Conservation (phyloP, 2,329 filamentous ascomycete species). For the Penicillium corylophilum region DNA sequence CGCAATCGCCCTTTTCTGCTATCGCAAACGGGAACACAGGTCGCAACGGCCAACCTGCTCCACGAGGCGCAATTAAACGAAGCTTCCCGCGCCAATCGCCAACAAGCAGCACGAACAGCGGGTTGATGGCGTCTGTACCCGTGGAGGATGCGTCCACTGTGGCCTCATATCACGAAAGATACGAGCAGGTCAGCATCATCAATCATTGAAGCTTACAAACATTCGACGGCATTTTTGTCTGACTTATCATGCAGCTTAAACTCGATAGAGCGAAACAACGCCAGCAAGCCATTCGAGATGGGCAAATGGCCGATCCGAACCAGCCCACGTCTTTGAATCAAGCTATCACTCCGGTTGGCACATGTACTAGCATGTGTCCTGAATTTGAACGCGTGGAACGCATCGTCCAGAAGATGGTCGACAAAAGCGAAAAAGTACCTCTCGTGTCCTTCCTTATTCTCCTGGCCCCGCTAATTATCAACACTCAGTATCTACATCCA, state of each 20-base stretch:
- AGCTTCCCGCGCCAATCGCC: constrained; percentile 13
- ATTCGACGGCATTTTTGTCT: background rate
- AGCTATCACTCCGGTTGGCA: constrained; percentile 62
- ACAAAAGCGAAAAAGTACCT: constrained; percentile 58
- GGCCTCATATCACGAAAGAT: constrained; percentile 35
- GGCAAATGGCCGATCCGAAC: constrained; percentile 59
- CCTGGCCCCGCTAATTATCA: constrained; percentile 12
- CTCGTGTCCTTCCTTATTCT: background rate
- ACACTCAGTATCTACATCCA: constrained; percentile 35
- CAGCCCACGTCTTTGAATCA: constrained; percentile 59
- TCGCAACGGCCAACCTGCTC: constrained; percentile 8
- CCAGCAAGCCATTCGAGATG: constrained; percentile 52
- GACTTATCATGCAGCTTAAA: constrained; percentile 44
- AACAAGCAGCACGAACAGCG: constrained; percentile 7
- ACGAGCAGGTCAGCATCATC: constrained; percentile 35
- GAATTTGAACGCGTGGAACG: constrained; percentile 63
- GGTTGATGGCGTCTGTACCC: constrained; percentile 7
- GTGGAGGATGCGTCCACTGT: constrained; percentile 26
- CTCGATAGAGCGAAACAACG: constrained; percentile 51
- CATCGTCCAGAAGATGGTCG: constrained; percentile 62
- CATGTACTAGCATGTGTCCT: constrained; percentile 64
- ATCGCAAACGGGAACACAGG: constrained; percentile 15
- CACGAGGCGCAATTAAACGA: background rate
- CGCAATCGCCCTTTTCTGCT: constrained; percentile 24
- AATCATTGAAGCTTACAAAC: background rate